Base-by-base conservation (phyloP, 1,284 basidiomycete genomes). In the Ganoderma resinaceum region DNA sequence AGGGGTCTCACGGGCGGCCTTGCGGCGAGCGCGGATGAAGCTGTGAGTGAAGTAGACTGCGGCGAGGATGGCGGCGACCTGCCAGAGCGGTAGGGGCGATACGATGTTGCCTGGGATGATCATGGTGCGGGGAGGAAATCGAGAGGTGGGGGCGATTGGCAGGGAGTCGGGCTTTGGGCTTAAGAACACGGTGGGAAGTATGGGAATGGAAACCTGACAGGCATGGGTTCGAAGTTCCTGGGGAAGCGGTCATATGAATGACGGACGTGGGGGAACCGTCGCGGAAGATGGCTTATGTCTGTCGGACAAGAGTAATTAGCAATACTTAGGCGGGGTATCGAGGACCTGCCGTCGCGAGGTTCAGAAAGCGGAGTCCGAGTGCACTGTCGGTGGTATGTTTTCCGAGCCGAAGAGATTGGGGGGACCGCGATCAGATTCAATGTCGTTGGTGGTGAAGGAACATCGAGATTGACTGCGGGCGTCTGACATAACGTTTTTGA, bases 1-100 rank as follows among this genome's bases (percentile, higher is more conserved):
- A n/a, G 74, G 73, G 0, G 82, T 82, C 3, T 75, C 75, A 33
- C 62, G 68, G 49, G 49, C 71, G 55, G 43, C 70, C 9, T 16
- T 63, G 40, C 42, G 37, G 66, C 70, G n/a, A 29, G 67, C 37
- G 49, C 68, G 35, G 18, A 70, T 26, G 62, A 69, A 8, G 52
- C 68, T 73, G 63, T 72, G 58, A 18, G 72, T 9, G n/a, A 70
- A 57, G 40, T 74, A 78, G 20, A 74, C 23, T 0, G 62, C 69
- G 20, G 33, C 23, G 40, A 68, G n/a, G 26, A 66, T n/a, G 33
- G 67, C 64, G 38, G 62, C 33, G 23, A 55, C 53, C 42, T 62
- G 63, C 68, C 63, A 63, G 29, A 65, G 57, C 11, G 70, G 53
- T 8, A 62, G 42, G 61, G 68, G 23, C 1, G 33, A 18, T 35